Evolutionary conservation across 805 yeast genomes (phyloP).

Genomic region (Saccharomycopsis fermentans): DNA sequence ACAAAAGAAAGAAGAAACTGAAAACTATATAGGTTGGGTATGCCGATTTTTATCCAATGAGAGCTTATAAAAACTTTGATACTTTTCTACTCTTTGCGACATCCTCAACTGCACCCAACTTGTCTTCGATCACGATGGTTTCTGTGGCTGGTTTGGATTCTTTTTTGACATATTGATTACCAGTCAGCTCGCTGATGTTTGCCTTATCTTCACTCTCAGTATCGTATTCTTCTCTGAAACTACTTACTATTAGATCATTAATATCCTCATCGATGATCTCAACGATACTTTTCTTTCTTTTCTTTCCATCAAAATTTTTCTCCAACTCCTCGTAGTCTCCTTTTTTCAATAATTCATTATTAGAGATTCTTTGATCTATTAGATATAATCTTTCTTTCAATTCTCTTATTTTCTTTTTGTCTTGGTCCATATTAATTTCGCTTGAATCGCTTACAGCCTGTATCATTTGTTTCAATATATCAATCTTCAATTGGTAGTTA

Average conservation of each 20-base stretch:
- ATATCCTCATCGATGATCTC: background rate
- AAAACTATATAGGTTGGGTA: too few species aligned
- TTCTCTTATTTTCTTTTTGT: constrained; percentile 16
- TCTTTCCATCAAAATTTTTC: background rate
- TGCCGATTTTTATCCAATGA: too few species aligned
- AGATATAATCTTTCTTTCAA: constrained; percentile 26
- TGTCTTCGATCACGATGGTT: constrained; percentile 26
- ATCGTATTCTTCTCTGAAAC: background rate
- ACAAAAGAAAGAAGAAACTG: too few species aligned
- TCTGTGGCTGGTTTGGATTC: constrained; percentile 19
- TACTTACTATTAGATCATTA: background rate
- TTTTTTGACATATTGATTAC: constrained; percentile 9
- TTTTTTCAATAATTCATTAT: constrained; percentile 9
- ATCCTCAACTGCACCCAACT: constrained; percentile 31
- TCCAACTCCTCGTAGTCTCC: constrained; percentile 14
- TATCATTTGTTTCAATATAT: constrained; percentile 31
- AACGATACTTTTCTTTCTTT: background rate
- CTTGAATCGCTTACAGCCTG: constrained; percentile 24
- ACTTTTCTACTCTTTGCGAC: constrained; percentile 31
- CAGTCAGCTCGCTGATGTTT: background rate
- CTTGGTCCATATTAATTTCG: constrained; percentile 33
- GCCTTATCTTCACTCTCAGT: background rate
- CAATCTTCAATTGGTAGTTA: constrained; percentile 29
- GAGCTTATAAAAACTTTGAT: constrained; percentile 27
- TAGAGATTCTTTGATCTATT: constrained; percentile 16